A percentile compares a stretch with the other conserved stretches of the same genome.
Conservation (phyloP, 2,329 filamentous ascomycete genomes). For the Venturia effusa region DNA sequence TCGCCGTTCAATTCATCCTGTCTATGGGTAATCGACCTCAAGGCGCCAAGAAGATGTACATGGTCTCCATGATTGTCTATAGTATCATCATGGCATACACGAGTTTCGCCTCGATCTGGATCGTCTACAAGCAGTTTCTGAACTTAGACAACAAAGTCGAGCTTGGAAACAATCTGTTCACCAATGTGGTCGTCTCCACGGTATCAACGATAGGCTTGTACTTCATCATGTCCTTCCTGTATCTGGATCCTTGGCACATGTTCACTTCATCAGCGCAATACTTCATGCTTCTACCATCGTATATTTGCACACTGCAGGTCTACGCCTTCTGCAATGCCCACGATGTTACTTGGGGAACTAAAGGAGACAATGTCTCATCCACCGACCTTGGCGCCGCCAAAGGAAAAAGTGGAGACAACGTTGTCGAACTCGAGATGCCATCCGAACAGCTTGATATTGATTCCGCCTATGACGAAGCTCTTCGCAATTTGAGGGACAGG, state of each 20-base stretch:
- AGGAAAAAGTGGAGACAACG: conserved; percentile 53
- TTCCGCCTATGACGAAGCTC: conserved; percentile 89
- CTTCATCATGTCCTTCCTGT: conserved; percentile 92
- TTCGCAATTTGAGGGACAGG: conserved; percentile 88
- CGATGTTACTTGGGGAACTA: conserved; percentile 98
- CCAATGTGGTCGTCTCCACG: conserved; percentile 86
- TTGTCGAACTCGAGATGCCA: conserved; percentile 94
- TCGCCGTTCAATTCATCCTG: conserved; percentile 90
- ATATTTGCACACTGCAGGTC: conserved; percentile 95
- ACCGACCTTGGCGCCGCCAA: conserved; percentile 85
- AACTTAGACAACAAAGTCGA: conserved; percentile 38
- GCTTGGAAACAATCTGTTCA: conserved; percentile 82
- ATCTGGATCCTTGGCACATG: conserved; percentile 98
- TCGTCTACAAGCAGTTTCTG: conserved; percentile 72
- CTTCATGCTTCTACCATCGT: conserved; percentile 80
- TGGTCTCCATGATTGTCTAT: conserved; percentile 82
- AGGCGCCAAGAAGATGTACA: conserved; percentile 83
- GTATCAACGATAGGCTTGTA: conserved; percentile 85
- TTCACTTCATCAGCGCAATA: conserved; percentile 87
- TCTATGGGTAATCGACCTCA: conserved; percentile 94
- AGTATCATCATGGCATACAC: conserved; percentile 93
- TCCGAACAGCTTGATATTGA: conserved; percentile 97
- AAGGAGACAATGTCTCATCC: conserved; percentile 91
- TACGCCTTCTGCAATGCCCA: conserved; percentile 99
- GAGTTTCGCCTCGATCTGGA: conserved; percentile 77